A percentile compares a stretch with the other conserved stretches of the same genome.
phyloP scores from a whole-genome alignment of 805 yeast genomes.

The Vanderwaltozyma tropicalis region DNA sequence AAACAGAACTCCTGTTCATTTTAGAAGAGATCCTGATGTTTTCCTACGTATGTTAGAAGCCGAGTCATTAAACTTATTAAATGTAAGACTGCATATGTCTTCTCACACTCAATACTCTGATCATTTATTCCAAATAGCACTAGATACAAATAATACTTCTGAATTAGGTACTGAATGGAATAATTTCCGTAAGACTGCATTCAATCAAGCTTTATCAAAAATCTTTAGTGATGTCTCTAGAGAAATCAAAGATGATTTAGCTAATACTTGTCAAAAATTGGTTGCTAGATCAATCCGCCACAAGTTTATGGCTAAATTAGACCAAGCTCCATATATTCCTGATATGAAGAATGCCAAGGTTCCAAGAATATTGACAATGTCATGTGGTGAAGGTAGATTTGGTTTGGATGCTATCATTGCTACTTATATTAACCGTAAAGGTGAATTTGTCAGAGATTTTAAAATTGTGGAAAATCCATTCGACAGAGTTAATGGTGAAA shows the following conservation, averaged over 20 bases:
- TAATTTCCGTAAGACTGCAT: constrained; percentile 53
- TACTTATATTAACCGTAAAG: constrained; percentile 65
- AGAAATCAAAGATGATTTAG: constrained; percentile 73
- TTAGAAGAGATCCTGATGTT: constrained; percentile 65
- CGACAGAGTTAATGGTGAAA: constrained; percentile 37
- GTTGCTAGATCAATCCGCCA: constrained; percentile 62
- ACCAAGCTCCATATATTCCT: constrained; percentile 91
- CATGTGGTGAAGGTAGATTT: constrained; percentile 78
- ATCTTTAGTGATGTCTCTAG: constrained; percentile 57
- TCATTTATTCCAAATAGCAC: constrained; percentile 40
- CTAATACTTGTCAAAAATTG: constrained; percentile 62
- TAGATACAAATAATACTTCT: constrained; percentile 70
- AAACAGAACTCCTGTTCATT: constrained; percentile 67
- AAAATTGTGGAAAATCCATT: constrained; percentile 69
- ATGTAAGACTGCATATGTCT: constrained; percentile 45
- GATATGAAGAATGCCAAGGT: constrained; percentile 69
- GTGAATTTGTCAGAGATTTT: constrained; percentile 63
- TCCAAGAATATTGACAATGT: constrained; percentile 73
- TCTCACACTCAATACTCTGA: constrained; percentile 32
- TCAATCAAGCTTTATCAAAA: constrained; percentile 57
- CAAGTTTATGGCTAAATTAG: constrained; percentile 57
- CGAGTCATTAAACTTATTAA: constrained; percentile 65
- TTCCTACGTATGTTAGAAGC: constrained; percentile 88
- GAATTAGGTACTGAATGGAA: constrained; percentile 77
- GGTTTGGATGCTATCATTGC: constrained; percentile 81